Conservation (phyloP, 306 rosid genomes). For the Benincasa hispida region DNA sequence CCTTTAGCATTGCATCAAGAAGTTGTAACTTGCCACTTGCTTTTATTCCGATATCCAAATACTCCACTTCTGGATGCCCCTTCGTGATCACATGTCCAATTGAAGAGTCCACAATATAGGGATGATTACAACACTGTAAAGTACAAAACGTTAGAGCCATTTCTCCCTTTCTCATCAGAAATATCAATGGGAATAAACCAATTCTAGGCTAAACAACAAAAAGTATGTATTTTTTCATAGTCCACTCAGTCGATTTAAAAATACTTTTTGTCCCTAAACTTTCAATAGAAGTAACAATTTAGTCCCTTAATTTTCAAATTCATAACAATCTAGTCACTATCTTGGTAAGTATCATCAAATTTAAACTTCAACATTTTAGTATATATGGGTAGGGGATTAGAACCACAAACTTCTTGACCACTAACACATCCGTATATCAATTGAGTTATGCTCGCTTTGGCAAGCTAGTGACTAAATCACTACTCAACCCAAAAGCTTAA, state of each 20-base stretch:
- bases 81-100: slow-evolving; percentile 23
- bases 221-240: neutral
- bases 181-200: neutral
- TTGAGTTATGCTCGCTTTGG: too few relatives aligned
- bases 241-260: neutral
- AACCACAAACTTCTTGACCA: too few relatives aligned
- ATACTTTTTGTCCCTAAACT: too few relatives aligned
- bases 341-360: too few relatives aligned
- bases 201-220: neutral
- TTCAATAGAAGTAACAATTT: too few relatives aligned
- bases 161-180: neutral
- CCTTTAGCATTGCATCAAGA: slow-evolving; percentile 75
- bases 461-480: too few relatives aligned
- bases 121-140: slow-evolving; percentile 84
- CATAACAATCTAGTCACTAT: too few relatives aligned
- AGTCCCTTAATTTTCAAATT: too few relatives aligned
- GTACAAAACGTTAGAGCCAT: neutral
- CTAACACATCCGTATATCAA: too few relatives aligned
- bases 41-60: slow-evolving; percentile 49
- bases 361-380: too few relatives aligned
- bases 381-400: too few relatives aligned
- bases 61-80: slow-evolving; percentile 31
- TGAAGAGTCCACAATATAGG: slow-evolving; percentile 41
- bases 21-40: slow-evolving; percentile 85
- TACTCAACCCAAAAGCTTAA: too few relatives aligned